These are phyloP conservation scores for Citrus inodora DNA, from an alignment of 345 rosid genomes.

Conservation along the genomic window DNA sequence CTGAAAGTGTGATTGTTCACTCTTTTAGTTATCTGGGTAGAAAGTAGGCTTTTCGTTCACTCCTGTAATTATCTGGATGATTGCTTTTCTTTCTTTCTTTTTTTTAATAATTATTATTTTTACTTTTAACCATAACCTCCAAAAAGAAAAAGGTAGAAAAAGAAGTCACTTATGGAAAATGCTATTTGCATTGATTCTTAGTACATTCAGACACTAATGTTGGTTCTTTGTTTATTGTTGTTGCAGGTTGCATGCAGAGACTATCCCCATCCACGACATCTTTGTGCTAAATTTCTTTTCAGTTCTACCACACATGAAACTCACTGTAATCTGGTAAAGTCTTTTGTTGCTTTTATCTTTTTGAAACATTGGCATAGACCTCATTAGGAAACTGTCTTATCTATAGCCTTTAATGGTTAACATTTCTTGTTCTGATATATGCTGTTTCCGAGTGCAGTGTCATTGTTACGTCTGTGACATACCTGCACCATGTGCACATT, in stretches of 20 bases:
- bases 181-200: too few species aligned
- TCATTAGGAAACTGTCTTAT: neutral
- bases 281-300: slow-evolving; percentile 64
- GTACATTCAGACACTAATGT: neutral
- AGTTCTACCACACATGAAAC: slow-evolving; percentile 48
- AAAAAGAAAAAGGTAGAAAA: too few species aligned
- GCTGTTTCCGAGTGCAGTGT: slow-evolving; percentile 48
- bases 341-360: neutral
- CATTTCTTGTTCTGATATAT: slow-evolving; percentile 1
- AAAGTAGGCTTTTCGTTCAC: neutral
- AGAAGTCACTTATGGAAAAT: too few species aligned
- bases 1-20: slow-evolving; percentile 4
- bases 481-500: slow-evolving; percentile 65
- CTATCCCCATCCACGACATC: slow-evolving; percentile 82
- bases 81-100: neutral
- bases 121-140: too few species aligned
- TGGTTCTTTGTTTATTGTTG: slow-evolving; percentile 1
- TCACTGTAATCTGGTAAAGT: slow-evolving; percentile 62
- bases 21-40: neutral
- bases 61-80: neutral
- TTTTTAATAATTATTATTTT: too few species aligned
- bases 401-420: neutral
- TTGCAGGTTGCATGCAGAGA: slow-evolving; percentile 91
- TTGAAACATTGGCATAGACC: neutral
- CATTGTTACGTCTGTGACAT: slow-evolving; percentile 88